Evolutionary conservation across 768 basidiomycete species (phyloP).

Genomic region (Macrolepiota fuliginosa): DNA sequence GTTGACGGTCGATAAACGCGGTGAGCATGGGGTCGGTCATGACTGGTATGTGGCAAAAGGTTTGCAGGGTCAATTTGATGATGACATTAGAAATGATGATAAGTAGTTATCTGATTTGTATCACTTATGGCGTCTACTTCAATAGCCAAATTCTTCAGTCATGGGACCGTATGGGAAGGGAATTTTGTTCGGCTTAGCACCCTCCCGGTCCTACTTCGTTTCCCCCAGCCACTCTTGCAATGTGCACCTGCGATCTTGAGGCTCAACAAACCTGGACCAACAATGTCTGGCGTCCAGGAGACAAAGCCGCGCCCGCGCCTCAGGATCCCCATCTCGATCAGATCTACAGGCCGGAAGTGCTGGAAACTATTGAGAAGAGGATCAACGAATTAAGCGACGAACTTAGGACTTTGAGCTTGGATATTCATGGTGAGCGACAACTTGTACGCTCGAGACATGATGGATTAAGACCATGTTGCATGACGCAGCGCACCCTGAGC

Average conservation of each 20-base stretch:
- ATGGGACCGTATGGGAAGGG: slow-evolving; percentile 3
- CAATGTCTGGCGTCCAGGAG: slow-evolving; percentile 44
- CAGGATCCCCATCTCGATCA: slow-evolving; percentile 27
- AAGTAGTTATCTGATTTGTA: background rate
- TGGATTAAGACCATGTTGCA: background rate
- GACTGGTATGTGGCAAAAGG: slow-evolving; percentile 17
- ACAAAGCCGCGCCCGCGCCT: slow-evolving; percentile 28
- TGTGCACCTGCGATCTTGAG: slow-evolving; percentile 22
- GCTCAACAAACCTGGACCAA: slow-evolving; percentile 11
- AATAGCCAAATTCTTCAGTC: background rate
- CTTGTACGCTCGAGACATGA: background rate
- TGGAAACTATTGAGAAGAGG: slow-evolving; percentile 56
- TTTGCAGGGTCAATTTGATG: background rate
- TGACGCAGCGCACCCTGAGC: slow-evolving; percentile 62
- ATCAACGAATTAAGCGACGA: slow-evolving; percentile 53
- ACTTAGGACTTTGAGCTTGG: slow-evolving; percentile 59
- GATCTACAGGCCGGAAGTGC: slow-evolving; percentile 55
- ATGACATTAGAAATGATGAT: background rate
- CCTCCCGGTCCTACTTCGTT: background rate
- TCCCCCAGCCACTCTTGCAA: slow-evolving; percentile 3
- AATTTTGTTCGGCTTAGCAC: background rate
- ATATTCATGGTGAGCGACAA: slow-evolving; percentile 57
- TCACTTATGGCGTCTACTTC: background rate
- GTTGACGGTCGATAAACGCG: slow-evolving; percentile 68
- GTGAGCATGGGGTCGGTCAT: slow-evolving; percentile 35